Conservation (phyloP, 1,139 yeast species). For the Yamadazyma taylorii region DNA sequence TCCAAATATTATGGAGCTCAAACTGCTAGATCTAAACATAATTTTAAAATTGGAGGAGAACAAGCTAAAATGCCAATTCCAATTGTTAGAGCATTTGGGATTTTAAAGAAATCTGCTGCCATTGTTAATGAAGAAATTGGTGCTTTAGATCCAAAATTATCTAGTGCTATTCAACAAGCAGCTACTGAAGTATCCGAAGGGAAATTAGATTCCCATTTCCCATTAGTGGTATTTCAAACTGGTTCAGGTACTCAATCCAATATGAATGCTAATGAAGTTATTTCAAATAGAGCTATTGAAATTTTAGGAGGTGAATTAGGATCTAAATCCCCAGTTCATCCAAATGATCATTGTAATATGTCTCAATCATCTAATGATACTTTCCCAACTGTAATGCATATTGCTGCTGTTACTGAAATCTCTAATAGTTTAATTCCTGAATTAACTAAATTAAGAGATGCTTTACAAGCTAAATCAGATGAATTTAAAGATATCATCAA, state of each 20-base stretch:
- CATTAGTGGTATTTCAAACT: constrained; percentile 96
- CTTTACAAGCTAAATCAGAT: constrained; percentile 71
- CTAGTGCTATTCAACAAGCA: constrained; percentile 85
- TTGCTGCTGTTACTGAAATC: constrained; percentile 94
- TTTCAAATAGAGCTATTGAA: constrained; percentile 97
- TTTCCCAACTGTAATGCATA: constrained; percentile 99
- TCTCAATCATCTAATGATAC: constrained; percentile 98
- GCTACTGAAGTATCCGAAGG: constrained; percentile 95
- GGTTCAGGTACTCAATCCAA: constrained; percentile 98
- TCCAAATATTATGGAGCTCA: constrained; percentile 97
- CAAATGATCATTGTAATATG: constrained; percentile 98
- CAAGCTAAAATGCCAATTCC: constrained; percentile 93
- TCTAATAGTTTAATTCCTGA: constrained; percentile 74
- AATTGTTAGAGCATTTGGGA: constrained; percentile 86
- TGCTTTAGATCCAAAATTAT: constrained; percentile 73
- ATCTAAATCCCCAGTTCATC: constrained; percentile 91
- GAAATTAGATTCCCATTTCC: constrained; percentile 90
- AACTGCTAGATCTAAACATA: constrained; percentile 89
- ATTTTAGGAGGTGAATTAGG: constrained; percentile 89
- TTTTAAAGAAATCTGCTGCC: constrained; percentile 93
- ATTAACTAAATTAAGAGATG: constrained; percentile 70
- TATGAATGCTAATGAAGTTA: constrained; percentile 98
- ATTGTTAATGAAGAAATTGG: constrained; percentile 85
- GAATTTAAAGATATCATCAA: constrained; percentile 89
- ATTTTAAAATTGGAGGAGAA: constrained; percentile 93